Percentiles rank a stretch among this genome's conserved stretches.
These are phyloP conservation scores for Aspergillus hancockii DNA, from an alignment of 495 filamentous ascomycete species.

Conservation along the genomic window DNA sequence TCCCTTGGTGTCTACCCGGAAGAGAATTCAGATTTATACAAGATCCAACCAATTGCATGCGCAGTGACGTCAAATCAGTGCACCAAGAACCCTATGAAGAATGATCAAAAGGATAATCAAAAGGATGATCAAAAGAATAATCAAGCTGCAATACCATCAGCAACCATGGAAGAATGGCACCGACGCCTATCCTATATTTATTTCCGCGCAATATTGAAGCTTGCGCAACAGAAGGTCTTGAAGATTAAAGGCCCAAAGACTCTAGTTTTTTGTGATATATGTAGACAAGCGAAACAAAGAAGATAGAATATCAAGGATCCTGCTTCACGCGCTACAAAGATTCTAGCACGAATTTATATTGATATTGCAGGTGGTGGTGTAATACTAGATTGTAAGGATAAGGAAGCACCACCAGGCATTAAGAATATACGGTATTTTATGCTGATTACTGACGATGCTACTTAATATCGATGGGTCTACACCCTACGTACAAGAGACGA, in stretches of 20 bases:
- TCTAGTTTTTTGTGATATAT: background rate
- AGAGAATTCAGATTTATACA: too few relatives aligned
- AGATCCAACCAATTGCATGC: too few relatives aligned
- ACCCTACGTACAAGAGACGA: background rate
- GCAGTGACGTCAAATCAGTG: too few relatives aligned
- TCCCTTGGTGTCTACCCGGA: too few relatives aligned
- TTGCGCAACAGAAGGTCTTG: background rate
- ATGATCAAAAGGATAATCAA: too few relatives aligned
- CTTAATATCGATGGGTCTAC: background rate
- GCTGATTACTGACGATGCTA: slow-evolving; percentile 3
- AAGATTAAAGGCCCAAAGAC: background rate
- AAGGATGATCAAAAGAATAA: too few relatives aligned
- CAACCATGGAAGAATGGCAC: slow-evolving; percentile 3
- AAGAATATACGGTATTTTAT: slow-evolving; percentile 3
- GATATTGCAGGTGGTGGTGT: background rate
- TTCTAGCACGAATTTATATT: background rate
- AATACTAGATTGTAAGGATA: background rate
- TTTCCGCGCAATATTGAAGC: background rate
- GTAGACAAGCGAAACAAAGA: background rate
- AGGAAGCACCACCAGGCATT: background rate
- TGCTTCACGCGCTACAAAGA: background rate
- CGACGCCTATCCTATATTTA: slow-evolving; percentile 1
- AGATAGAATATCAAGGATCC: background rate
- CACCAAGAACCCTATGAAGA: too few relatives aligned
- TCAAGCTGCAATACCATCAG: too few relatives aligned